A percentile compares a stretch with the other conserved stretches of the same genome.
Conservation (phyloP, 371 early-diverging fungal species). For the Lichtheimia hyalospora region DNA sequence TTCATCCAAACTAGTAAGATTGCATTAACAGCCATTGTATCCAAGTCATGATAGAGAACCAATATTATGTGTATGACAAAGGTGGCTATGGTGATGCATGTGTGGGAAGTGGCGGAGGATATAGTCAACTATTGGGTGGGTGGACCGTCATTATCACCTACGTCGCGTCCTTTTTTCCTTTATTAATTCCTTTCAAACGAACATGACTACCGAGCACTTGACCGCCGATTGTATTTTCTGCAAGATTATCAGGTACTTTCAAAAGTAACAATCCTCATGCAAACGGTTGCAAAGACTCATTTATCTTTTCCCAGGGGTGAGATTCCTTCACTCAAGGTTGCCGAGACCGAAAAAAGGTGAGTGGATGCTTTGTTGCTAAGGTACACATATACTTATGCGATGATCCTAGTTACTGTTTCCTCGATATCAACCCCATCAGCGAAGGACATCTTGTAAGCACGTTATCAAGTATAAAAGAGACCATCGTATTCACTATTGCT, state of each 20-base stretch:
- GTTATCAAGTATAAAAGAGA: neutral
- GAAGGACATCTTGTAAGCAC: conserved; percentile 76
- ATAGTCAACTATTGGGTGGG: too few relatives aligned
- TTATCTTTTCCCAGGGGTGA: conserved; percentile 54
- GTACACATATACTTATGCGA: neutral
- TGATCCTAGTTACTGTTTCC: conserved; percentile 57
- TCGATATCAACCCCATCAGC: conserved; percentile 79
- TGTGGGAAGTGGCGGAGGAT: too few relatives aligned
- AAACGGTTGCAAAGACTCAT: neutral
- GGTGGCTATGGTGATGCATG: too few relatives aligned
- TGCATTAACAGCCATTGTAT: too few relatives aligned
- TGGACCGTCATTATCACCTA: too few relatives aligned
- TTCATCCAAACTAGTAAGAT: too few relatives aligned
- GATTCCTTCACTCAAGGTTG: conserved; percentile 81
- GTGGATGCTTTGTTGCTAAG: too few relatives aligned
- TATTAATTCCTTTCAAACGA: neutral
- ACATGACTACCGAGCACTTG: conserved; percentile 23
- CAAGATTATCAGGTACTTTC: conserved; percentile 76
- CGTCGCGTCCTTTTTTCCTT: neutral
- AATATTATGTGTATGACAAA: too few relatives aligned
- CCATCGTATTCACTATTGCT: neutral
- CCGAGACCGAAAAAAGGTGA: conserved; percentile 81
- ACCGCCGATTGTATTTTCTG: conserved; percentile 82
- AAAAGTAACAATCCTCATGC: neutral
- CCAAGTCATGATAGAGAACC: too few relatives aligned